phyloP scores from a whole-genome alignment of 2,329 filamentous ascomycete species.

The Alternaria triticina region DNA sequence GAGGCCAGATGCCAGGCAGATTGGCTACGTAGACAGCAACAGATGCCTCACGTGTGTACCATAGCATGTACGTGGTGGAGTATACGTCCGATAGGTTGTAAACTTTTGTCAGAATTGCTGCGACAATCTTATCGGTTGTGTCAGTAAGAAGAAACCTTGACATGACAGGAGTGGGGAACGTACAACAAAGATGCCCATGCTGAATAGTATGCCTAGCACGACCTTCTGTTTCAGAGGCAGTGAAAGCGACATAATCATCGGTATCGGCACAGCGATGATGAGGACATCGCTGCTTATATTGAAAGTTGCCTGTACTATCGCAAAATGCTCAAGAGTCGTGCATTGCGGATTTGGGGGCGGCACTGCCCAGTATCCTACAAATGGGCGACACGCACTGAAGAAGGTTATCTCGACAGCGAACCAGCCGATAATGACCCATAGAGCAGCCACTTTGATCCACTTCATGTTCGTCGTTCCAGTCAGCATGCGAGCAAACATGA shows the following conservation, averaged over 20 bases:
- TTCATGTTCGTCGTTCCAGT: conserved; percentile 53
- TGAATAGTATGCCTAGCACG: conserved; percentile 59
- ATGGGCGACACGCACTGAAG: conserved; percentile 61
- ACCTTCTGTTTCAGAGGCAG: conserved; percentile 61
- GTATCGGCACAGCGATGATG: conserved; percentile 65
- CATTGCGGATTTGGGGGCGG: conserved; percentile 63
- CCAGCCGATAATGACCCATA: conserved; percentile 57
- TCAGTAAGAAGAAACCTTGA: conserved; percentile 1
- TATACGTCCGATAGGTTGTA: conserved; percentile 55
- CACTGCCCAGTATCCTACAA: conserved; percentile 64
- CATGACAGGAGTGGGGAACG: conserved; percentile 1
- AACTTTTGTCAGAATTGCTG: conserved; percentile 56
- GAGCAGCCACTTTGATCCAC: conserved; percentile 56
- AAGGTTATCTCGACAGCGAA: conserved; percentile 62
- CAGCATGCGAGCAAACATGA: conserved; percentile 64
- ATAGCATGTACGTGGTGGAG: conserved; percentile 51
- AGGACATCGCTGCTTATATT: conserved; percentile 67
- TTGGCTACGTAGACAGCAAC: conserved; percentile 62
- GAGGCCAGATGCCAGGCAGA: conserved; percentile 60
- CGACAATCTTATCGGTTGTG: conserved; percentile 39
- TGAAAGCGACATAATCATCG: conserved; percentile 58
- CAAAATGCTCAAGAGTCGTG: conserved; percentile 62
- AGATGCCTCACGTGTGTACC: conserved; percentile 62
- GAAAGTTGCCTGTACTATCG: conserved; percentile 64
- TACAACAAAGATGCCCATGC: conserved; percentile 60